phyloP scores from a whole-genome alignment of 257 asterid species.

The Ophiorrhiza pumila region DNA sequence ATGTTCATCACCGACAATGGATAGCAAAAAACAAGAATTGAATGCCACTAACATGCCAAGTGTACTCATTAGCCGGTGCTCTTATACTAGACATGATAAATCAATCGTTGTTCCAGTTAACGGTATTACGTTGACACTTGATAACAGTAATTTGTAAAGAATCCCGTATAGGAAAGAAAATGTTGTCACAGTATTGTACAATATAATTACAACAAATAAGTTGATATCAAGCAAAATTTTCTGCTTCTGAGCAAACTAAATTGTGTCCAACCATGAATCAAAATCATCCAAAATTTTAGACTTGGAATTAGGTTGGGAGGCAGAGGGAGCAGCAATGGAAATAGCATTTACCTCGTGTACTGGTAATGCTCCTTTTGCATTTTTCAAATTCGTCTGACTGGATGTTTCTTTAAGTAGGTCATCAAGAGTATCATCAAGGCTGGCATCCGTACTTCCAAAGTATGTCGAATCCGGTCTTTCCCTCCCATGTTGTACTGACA shows the following conservation, averaged over 20 bases:
- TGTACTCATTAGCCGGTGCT: too few species aligned
- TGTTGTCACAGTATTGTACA: neutral
- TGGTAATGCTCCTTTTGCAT: slow-evolving; percentile 11
- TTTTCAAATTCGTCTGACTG: slow-evolving; percentile 17
- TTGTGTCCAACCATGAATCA: slow-evolving; percentile 83
- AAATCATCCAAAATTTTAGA: slow-evolving; percentile 65
- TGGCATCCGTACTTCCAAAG: slow-evolving; percentile 6
- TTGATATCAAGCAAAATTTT: neutral
- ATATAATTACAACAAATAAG: neutral
- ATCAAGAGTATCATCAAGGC: slow-evolving; percentile 47
- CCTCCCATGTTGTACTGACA: slow-evolving; percentile 21
- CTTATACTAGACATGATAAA: neutral
- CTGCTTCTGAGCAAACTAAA: slow-evolving; percentile 21
- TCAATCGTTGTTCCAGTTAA: neutral
- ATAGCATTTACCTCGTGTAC: slow-evolving; percentile 22
- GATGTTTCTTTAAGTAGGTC: slow-evolving; percentile 56
- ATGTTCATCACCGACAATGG: neutral
- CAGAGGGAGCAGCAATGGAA: slow-evolving; percentile 17
- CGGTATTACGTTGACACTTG: neutral
- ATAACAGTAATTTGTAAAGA: neutral
- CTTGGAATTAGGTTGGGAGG: slow-evolving; percentile 34
- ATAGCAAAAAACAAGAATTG: neutral
- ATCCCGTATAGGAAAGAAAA: neutral
- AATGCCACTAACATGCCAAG: neutral
- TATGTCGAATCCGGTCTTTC: slow-evolving; percentile 20